A percentile compares a stretch with the other conserved stretches of the same genome.
phyloP scores from a whole-genome alignment of 2,329 filamentous ascomycete genomes.

The Trichoderma endophyticum region DNA sequence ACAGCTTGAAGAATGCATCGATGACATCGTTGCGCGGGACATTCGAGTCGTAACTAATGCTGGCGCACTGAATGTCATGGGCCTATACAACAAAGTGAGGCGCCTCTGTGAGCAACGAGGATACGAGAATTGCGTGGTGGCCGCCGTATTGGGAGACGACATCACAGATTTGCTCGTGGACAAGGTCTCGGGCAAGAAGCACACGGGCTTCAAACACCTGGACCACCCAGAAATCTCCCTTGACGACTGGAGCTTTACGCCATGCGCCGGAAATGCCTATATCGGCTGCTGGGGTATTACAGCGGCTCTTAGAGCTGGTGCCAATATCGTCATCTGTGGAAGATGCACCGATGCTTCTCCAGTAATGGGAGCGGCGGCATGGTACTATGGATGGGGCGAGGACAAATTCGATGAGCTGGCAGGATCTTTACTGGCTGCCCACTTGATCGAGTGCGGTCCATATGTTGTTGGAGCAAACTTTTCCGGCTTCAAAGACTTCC shows the following conservation, averaged over 20 bases:
- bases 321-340: constrained; percentile 49
- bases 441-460: constrained; percentile 52
- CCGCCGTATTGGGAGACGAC: constrained; percentile 40
- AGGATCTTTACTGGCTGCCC: constrained; percentile 48
- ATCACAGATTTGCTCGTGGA: constrained; percentile 30
- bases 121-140: constrained; percentile 32
- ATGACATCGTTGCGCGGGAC: constrained; percentile 33
- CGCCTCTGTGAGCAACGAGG: constrained; percentile 31
- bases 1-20: constrained; percentile 43
- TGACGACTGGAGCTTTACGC: constrained; percentile 30
- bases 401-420: constrained; percentile 49
- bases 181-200: constrained; percentile 15
- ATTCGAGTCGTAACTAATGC: constrained; percentile 41
- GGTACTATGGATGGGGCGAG: constrained; percentile 52
- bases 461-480: constrained; percentile 57
- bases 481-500: constrained; percentile 41
- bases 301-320: constrained; percentile 40
- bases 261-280: constrained; percentile 39
- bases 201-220: constrained; percentile 25
- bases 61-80: constrained; percentile 37
- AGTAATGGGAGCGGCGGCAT: constrained; percentile 54
- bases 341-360: constrained; percentile 49
- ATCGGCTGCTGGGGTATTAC: constrained; percentile 49
- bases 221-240: constrained; percentile 31
- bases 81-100: constrained; percentile 30